Percentiles rank a stretch among this genome's conserved stretches.
Evolutionary conservation across 768 basidiomycete species (phyloP).

Genomic region (Kwoniella europaea): DNA sequence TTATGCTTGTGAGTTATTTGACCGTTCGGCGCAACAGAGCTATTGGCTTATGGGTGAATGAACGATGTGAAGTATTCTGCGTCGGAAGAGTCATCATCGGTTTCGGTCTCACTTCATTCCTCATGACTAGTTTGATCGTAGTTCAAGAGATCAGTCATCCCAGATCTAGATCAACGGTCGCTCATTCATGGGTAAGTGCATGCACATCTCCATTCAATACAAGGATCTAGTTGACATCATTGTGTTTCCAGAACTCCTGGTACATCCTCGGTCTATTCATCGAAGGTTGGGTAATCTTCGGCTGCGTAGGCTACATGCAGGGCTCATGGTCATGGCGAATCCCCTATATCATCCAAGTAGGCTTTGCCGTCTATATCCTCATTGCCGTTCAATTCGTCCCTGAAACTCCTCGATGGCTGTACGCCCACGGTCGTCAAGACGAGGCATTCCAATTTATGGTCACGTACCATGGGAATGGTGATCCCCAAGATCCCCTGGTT

Average conservation of each 20-base stretch:
- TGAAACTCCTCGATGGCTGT: constrained; percentile 58
- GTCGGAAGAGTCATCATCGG: constrained; percentile 55
- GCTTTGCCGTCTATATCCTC: constrained; percentile 55
- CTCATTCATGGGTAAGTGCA: constrained; percentile 54
- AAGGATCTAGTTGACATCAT: background rate
- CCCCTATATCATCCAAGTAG: constrained; percentile 58
- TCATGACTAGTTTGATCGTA: constrained; percentile 57
- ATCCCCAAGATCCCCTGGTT: constrained; percentile 56
- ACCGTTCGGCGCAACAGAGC: too few species aligned
- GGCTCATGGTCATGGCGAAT: constrained; percentile 58
- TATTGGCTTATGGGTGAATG: too few species aligned
- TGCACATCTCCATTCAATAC: background rate
- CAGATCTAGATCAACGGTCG: constrained; percentile 49
- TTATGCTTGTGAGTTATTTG: constrained; percentile 49
- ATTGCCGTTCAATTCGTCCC: constrained; percentile 59
- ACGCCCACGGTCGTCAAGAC: constrained; percentile 52
- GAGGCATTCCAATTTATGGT: constrained; percentile 57
- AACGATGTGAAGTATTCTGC: constrained; percentile 46
- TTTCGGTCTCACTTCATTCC: constrained; percentile 57
- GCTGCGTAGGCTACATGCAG: constrained; percentile 44
- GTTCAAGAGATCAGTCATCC: constrained; percentile 60
- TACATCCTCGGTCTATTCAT: constrained; percentile 58
- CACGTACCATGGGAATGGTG: constrained; percentile 58
- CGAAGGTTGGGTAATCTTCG: constrained; percentile 57
- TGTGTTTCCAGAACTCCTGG: constrained; percentile 53